These are phyloP conservation scores for Zarea fungicola DNA, from an alignment of 2,329 filamentous ascomycete genomes.

Conservation along the genomic window DNA sequence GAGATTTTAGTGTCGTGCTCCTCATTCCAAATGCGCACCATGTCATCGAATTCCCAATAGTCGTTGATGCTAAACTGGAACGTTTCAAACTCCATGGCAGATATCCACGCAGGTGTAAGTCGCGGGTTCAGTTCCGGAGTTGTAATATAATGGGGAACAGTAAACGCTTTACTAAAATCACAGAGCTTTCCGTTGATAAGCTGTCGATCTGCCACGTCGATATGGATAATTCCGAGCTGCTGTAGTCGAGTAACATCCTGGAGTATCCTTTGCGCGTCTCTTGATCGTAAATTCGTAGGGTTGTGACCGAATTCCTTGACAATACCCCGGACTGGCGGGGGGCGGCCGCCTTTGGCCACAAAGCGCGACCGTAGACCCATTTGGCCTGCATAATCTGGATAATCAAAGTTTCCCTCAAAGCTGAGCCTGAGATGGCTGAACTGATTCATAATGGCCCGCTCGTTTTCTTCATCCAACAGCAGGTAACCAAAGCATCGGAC, in stretches of 20 bases:
- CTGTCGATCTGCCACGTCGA: constrained; percentile 15
- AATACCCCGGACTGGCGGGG: background rate
- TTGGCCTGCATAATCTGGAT: too few relatives aligned
- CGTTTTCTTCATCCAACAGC: constrained; percentile 19
- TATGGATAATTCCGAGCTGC: background rate
- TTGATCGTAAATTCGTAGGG: background rate
- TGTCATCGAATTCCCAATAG: background rate
- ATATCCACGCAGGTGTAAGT: background rate
- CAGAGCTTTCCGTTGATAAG: constrained; percentile 18
- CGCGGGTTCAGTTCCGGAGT: background rate
- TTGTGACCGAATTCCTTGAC: background rate
- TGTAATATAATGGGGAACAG: constrained; percentile 20
- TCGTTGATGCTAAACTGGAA: background rate
- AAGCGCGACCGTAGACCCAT: background rate
- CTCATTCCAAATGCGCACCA: background rate
- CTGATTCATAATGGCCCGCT: constrained; percentile 11
- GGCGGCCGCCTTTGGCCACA: background rate
- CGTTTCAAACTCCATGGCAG: background rate
- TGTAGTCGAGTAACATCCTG: background rate
- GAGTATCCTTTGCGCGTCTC: background rate
- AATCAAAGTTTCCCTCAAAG: background rate
- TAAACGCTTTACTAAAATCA: constrained; percentile 23
- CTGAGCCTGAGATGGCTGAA: background rate
- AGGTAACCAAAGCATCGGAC: constrained; percentile 21
- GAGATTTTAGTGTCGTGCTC: background rate